Base-by-base conservation (phyloP, 768 basidiomycete genomes). In the Lactifluus echinatus region DNA sequence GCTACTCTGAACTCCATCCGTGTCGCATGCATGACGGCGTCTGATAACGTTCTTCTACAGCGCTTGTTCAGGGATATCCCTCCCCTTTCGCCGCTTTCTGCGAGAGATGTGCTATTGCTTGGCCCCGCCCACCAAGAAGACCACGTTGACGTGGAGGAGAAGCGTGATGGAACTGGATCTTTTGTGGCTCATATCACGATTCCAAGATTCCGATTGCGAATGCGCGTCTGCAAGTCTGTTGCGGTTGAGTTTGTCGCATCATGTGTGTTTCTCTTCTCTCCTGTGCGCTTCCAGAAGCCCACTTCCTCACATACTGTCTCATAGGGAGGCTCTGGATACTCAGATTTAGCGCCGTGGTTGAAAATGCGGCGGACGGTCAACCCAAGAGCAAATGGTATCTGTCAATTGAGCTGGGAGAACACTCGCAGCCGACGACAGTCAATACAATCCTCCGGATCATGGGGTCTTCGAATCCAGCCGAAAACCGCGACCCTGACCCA, bases 171-270 rank as follows among this genome's bases (percentile, higher is more conserved):
- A 1, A 59, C 52, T 43, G 80, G 79, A 0, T 72, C 76, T 0
- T 89, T 88, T 56, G 75, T 74, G 0, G 80, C 74, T 4, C 68
- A 74, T 26, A 76, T 86, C 53, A 71, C 70, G 24, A 74, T 84
- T 17, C 74, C 76, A 21, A 73, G 78, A 47, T 89, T 87, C 67
- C 83, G 85, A 66, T 81, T 80, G 64, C 75, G 87, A 15, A 83
- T 89, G 84, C 72, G 80, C 15, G 76, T 87, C 12, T 75, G 79
- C 17, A 77, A 78, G 53, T 59, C 71, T n/a, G 76, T 88, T 33
- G 64, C 61, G 2, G 65, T 85, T 14, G 85, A 89, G 57, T 88
- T 88, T 59, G 83, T 88, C 55, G 84, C 86, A 2, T 69, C 75
- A 69, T 76, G 79, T 77, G 52, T 11, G 70, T n/a, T 14, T 19